Percentiles rank a stretch among this genome's conserved stretches.
Evolutionary conservation across 441 rosid species (phyloP).

Genomic region (Populus hybrid): DNA sequence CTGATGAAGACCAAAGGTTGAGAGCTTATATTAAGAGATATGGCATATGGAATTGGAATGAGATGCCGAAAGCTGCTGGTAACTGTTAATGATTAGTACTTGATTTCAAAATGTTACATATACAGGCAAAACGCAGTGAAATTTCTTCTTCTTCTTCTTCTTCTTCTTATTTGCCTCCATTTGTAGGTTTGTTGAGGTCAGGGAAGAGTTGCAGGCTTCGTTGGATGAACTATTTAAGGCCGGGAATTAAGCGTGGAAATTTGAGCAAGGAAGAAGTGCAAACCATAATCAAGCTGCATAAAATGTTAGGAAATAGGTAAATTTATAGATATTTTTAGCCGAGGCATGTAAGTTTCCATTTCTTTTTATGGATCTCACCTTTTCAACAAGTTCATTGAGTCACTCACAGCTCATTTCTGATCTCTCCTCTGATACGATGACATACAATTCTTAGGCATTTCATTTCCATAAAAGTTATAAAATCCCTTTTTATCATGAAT

Average conservation of each 20-base stretch:
- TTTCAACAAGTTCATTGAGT: too few relatives aligned
- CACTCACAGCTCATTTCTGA: too few relatives aligned
- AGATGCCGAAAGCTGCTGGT: constrained; percentile 41
- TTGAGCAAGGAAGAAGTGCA: constrained; percentile 38
- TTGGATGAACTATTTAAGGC: constrained; percentile 47
- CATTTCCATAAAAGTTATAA: too few relatives aligned
- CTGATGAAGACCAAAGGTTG: constrained; percentile 38
- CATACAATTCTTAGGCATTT: too few relatives aligned
- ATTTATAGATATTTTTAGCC: background rate
- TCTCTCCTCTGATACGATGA: too few relatives aligned
- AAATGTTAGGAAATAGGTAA: constrained; percentile 34
- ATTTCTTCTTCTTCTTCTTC: too few relatives aligned
- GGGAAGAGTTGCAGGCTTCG: constrained; percentile 53
- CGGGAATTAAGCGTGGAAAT: constrained; percentile 32
- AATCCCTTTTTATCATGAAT: too few relatives aligned
- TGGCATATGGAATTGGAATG: constrained; percentile 46
- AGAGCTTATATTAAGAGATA: constrained; percentile 29
- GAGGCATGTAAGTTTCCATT: background rate
- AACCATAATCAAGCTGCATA: constrained; percentile 29
- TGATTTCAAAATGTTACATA: background rate
- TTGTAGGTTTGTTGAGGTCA: constrained; percentile 34
- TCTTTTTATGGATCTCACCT: too few relatives aligned
- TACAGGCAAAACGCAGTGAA: background rate
- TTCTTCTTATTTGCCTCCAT: background rate
- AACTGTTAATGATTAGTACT: background rate